Percentiles rank a stretch among this genome's conserved stretches.
phyloP scores from a whole-genome alignment of 2,329 filamentous ascomycete genomes.

The Sclerotinia subarctica region DNA sequence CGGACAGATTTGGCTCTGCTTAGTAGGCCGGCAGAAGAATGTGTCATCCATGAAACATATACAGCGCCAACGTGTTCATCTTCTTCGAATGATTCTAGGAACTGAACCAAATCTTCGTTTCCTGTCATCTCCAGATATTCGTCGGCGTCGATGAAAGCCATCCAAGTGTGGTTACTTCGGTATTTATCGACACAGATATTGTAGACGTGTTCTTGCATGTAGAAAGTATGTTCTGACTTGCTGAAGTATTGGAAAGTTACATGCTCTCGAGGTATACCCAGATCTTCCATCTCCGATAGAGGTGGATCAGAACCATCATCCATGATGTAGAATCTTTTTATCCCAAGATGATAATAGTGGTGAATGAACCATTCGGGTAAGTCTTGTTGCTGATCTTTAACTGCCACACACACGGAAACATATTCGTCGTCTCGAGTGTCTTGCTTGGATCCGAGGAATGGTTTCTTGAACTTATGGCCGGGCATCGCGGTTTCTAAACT shows the following conservation, averaged over 20 bases:
- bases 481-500: neutral
- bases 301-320: slow-evolving; percentile 34
- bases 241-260: slow-evolving; percentile 31
- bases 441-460: slow-evolving; percentile 12
- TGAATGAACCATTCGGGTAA: slow-evolving; percentile 34
- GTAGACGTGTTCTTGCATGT: slow-evolving; percentile 29
- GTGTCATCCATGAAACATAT: slow-evolving; percentile 39
- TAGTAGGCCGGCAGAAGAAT: slow-evolving; percentile 36
- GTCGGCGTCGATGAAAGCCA: slow-evolving; percentile 37
- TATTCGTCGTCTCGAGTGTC: slow-evolving; percentile 26
- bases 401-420: slow-evolving; percentile 33
- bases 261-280: slow-evolving; percentile 26
- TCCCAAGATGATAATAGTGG: slow-evolving; percentile 34
- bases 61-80: slow-evolving; percentile 34
- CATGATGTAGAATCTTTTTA: slow-evolving; percentile 36
- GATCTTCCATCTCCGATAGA: slow-evolving; percentile 25
- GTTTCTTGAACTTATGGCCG: slow-evolving; percentile 5
- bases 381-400: slow-evolving; percentile 31
- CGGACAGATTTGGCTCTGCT: slow-evolving; percentile 33
- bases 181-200: slow-evolving; percentile 29
- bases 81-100: slow-evolving; percentile 34
- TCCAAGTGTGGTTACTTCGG: slow-evolving; percentile 38
- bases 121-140: slow-evolving; percentile 38
- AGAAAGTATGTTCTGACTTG: neutral
- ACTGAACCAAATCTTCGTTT: slow-evolving; percentile 32